These are phyloP conservation scores for Sinapis alba DNA, from an alignment of 441 rosid species.

Conservation along the genomic window DNA sequence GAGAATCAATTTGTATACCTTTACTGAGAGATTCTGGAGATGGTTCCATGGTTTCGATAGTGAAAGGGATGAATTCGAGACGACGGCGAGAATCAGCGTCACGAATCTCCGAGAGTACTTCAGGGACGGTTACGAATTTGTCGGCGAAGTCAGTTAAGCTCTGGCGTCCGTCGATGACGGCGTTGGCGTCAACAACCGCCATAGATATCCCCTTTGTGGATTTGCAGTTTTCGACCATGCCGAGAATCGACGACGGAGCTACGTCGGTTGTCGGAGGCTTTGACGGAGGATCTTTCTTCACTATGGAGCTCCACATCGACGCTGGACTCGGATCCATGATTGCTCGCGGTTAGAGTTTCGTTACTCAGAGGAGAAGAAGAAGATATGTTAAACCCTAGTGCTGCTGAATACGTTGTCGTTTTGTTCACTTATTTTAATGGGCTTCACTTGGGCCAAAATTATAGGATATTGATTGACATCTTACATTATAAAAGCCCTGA, in stretches of 20 bases:
- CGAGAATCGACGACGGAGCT: constrained; percentile 36
- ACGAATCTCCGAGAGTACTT: constrained; percentile 78
- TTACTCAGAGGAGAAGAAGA: background rate
- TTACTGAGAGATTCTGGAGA: constrained; percentile 72
- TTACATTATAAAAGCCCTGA: background rate
- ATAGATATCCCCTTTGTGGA: constrained; percentile 72
- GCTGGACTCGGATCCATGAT: constrained; percentile 14
- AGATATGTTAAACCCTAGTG: background rate
- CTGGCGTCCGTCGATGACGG: constrained; percentile 71
- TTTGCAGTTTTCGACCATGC: constrained; percentile 62
- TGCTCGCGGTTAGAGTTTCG: background rate
- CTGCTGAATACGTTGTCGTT: background rate
- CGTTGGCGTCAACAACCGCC: constrained; percentile 90
- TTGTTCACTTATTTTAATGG: background rate
- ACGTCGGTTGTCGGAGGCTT: constrained; percentile 33
- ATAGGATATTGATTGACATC: background rate
- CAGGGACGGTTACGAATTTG: constrained; percentile 76
- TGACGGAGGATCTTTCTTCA: constrained; percentile 47
- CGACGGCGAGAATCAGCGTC: constrained; percentile 88
- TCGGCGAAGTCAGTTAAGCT: constrained; percentile 65
- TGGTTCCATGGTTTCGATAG: constrained; percentile 84
- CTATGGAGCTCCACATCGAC: constrained; percentile 62
- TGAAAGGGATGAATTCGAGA: constrained; percentile 63
- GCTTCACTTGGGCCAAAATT: background rate
- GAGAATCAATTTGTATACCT: constrained; percentile 45